Evolutionary conservation across 2,329 filamentous ascomycete genomes (phyloP).

Genomic region (Xylaria sp.): DNA sequence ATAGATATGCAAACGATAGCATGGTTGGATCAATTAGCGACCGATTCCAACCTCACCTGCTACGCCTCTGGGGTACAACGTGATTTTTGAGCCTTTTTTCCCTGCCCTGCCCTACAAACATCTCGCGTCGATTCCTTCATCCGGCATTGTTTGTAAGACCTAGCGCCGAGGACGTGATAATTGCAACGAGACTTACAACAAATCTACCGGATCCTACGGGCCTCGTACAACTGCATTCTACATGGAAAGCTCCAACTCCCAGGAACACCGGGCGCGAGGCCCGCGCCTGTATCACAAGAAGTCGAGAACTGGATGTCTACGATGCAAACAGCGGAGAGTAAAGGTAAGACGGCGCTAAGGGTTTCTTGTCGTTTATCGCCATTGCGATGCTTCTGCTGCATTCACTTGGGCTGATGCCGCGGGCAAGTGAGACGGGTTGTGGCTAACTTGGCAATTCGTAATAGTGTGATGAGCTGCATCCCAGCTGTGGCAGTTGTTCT

Average conservation of each 20-base stretch:
- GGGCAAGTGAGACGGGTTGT: background rate
- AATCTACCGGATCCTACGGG: conserved; percentile 16
- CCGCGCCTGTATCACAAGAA: conserved; percentile 45
- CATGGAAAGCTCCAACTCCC: conserved; percentile 29
- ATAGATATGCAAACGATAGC: conserved; percentile 6
- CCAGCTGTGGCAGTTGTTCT: conserved; percentile 40
- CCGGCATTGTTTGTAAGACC: background rate
- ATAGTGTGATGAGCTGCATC: conserved; percentile 41
- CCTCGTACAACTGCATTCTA: conserved; percentile 19
- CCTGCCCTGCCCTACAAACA: background rate
- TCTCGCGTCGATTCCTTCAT: background rate
- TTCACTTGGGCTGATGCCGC: background rate
- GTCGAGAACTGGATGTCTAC: conserved; percentile 40
- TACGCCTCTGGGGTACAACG: background rate
- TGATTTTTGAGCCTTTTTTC: background rate
- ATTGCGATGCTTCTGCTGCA: background rate
- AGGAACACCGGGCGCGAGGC: conserved; percentile 36
- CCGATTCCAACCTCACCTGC: background rate
- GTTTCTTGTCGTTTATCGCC: background rate
- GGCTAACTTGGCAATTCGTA: conserved; percentile 15
- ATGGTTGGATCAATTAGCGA: conserved; percentile 5
- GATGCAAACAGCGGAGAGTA: conserved; percentile 41
- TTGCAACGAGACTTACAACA: conserved; percentile 19
- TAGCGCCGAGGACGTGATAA: conserved; percentile 10
- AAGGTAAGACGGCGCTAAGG: conserved; percentile 33